Percentiles rank a stretch among this genome's conserved stretches.
Conservation (phyloP, 345 rosid species). For the Dipteronia sinensis region DNA sequence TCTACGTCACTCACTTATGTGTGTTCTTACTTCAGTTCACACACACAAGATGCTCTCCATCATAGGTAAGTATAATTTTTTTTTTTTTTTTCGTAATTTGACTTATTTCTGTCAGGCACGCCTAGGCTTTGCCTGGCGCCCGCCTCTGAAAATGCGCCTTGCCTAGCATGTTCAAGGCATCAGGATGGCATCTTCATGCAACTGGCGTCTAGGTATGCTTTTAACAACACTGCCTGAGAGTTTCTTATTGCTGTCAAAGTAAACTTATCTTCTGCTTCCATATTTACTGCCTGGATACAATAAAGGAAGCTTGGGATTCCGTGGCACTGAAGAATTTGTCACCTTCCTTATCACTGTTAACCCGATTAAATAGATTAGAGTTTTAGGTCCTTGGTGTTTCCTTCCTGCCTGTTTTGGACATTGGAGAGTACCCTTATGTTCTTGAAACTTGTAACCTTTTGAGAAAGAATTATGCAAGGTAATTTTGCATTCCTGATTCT, state of each 20-base stretch:
- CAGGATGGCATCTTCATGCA: too few relatives aligned
- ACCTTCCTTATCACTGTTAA: background rate
- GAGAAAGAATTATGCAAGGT: background rate
- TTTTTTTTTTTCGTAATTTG: too few relatives aligned
- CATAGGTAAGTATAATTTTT: too few relatives aligned
- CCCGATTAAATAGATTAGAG: background rate
- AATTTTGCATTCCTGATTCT: background rate
- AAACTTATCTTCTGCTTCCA: background rate
- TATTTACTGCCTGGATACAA: background rate
- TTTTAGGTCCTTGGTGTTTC: background rate
- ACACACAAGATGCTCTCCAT: too few relatives aligned
- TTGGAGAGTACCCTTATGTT: background rate
- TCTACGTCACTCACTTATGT: too few relatives aligned
- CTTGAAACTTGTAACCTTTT: background rate
- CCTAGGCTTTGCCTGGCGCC: too few relatives aligned
- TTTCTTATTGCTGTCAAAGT: background rate
- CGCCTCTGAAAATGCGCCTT: too few relatives aligned
- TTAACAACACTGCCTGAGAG: background rate
- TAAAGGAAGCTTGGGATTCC: background rate
- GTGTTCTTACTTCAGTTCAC: too few relatives aligned
- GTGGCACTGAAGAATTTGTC: background rate
- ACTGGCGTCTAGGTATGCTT: too few relatives aligned
- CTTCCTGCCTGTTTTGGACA: background rate
- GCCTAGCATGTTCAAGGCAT: too few relatives aligned
- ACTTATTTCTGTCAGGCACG: too few relatives aligned